These are phyloP conservation scores for Botrytis elliptica DNA, from an alignment of 2,329 filamentous ascomycete species.

Conservation along the genomic window DNA sequence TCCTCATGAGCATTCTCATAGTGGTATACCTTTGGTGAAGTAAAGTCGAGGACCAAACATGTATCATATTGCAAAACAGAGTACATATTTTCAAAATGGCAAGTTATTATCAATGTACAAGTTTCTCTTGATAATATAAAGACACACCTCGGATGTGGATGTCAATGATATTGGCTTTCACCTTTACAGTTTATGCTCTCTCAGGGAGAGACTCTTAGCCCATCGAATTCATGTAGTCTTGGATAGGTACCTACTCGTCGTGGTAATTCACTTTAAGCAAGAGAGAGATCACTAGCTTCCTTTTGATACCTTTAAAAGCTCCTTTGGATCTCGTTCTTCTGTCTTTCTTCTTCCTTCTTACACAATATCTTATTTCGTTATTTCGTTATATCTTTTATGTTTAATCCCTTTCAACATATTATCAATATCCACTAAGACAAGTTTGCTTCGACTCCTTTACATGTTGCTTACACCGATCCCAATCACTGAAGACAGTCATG, in stretches of 20 bases:
- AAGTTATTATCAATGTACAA: background rate
- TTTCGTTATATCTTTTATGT: background rate
- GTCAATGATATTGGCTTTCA: background rate
- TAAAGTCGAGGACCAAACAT: background rate
- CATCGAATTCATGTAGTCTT: background rate
- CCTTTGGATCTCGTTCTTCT: no score
- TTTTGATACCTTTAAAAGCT: background rate
- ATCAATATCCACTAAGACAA: background rate
- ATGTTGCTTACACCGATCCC: background rate
- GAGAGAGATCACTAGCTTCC: background rate
- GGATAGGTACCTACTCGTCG: background rate
- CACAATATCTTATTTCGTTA: background rate
- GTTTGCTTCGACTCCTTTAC: background rate
- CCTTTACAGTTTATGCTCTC: background rate
- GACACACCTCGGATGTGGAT: background rate
- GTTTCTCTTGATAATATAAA: background rate
- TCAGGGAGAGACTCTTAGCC: background rate
- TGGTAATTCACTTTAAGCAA: background rate
- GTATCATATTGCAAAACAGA: background rate
- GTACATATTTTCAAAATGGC: background rate
- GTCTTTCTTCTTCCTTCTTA: background rate
- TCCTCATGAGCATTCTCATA: background rate
- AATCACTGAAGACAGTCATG: background rate
- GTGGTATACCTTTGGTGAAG: no score
- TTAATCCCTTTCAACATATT: background rate